Percentiles rank a stretch among this genome's conserved stretches.
Evolutionary conservation across 2,329 filamentous ascomycete species (phyloP).

Genomic region (Pyrenophora tritici-repentis): DNA sequence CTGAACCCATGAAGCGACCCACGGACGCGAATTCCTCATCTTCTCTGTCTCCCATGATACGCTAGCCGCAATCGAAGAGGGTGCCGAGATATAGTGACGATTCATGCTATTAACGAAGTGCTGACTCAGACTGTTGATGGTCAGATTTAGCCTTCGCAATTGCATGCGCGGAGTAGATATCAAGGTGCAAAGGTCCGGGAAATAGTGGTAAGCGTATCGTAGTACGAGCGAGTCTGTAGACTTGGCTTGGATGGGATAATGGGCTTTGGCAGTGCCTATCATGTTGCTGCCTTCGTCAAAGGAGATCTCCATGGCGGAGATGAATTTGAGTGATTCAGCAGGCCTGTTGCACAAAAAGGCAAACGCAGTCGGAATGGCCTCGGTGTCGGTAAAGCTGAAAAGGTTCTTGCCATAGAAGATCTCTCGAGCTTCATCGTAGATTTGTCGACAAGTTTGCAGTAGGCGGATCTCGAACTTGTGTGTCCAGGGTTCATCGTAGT

Average conservation of each 20-base stretch:
- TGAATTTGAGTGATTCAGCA: conserved; percentile 13
- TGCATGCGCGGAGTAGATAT: conserved; percentile 24
- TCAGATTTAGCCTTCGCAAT: conserved; percentile 22
- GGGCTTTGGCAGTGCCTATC: conserved; percentile 16
- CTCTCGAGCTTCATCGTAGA: conserved; percentile 27
- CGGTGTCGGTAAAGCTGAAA: conserved; percentile 29
- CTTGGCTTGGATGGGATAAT: conserved; percentile 19
- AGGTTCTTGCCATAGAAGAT: conserved; percentile 30
- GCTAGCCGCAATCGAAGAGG: conserved; percentile 14
- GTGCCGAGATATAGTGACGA: conserved; percentile 7
- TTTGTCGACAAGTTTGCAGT: conserved; percentile 26
- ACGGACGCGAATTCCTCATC: conserved; percentile 9
- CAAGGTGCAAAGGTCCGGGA: conserved; percentile 27
- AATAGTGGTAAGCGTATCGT: conserved; percentile 28
- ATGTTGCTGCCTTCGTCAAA: conserved; percentile 28
- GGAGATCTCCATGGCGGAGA: conserved; percentile 23
- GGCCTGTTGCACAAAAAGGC: conserved; percentile 31
- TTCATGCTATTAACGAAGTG: conserved; percentile 3
- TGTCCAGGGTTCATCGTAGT: neutral
- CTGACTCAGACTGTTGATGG: conserved; percentile 12
- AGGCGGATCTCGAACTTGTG: conserved; percentile 13
- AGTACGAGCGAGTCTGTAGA: conserved; percentile 25
- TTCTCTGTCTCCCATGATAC: conserved; percentile 17
- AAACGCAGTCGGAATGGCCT: conserved; percentile 29
- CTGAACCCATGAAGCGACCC: conserved; percentile 23